A percentile compares a stretch with the other conserved stretches of the same genome.
Conservation (phyloP, 179 eudicot species). For the Beta lomatogona region DNA sequence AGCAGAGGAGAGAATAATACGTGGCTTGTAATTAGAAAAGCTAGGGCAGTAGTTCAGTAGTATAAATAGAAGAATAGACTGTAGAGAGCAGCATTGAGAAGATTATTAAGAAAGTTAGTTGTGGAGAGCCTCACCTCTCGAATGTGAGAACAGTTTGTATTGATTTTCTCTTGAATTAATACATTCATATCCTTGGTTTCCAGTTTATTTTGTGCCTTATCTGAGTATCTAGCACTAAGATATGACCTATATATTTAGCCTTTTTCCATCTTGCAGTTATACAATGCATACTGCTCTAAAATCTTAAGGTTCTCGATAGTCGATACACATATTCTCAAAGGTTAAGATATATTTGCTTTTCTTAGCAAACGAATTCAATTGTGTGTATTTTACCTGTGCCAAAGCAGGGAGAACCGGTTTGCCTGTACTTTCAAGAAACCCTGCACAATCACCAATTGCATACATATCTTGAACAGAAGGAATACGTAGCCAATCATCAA, state of each 20-base stretch:
- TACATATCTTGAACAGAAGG: conserved; percentile 79
- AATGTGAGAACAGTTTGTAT: too few species aligned
- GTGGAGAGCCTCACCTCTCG: too few species aligned
- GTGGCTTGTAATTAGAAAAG: too few species aligned
- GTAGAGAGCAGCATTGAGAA: too few species aligned
- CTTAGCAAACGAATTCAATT: neutral
- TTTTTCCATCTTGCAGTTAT: neutral
- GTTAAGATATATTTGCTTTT: neutral
- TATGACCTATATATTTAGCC: neutral
- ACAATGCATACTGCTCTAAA: neutral
- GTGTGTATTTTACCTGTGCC: conserved; percentile 64
- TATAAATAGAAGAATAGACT: too few species aligned
- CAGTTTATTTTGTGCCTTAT: too few species aligned
- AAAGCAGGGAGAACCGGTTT: conserved; percentile 91
- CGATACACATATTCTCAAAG: neutral
- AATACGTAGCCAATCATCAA: conserved; percentile 91
- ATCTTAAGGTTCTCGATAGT: too few species aligned
- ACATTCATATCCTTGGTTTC: too few species aligned
- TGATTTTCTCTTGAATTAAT: too few species aligned
- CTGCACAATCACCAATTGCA: conserved; percentile 95
- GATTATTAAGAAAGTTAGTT: too few species aligned
- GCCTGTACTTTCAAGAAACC: conserved; percentile 91
- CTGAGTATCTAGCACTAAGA: neutral
- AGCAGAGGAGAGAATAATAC: too few species aligned
- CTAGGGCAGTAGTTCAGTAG: too few species aligned